A percentile compares a stretch with the other conserved stretches of the same genome.
phyloP scores from a whole-genome alignment of 2,329 filamentous ascomycete genomes.

The Sporothrix pseudoabietina region DNA sequence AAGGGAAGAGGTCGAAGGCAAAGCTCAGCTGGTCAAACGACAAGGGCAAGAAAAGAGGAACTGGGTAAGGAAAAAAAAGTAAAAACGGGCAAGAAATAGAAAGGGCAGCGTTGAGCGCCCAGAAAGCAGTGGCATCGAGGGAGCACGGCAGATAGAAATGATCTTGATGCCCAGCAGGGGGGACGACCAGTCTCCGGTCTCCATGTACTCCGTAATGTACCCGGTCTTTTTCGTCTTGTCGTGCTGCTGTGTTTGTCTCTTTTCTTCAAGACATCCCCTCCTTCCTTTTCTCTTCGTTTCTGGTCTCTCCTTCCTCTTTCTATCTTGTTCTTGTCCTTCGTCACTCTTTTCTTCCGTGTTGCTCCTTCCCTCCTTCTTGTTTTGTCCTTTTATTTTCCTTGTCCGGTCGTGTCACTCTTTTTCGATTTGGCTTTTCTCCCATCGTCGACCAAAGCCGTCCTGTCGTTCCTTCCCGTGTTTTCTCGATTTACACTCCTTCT shows the following conservation, averaged over 20 bases:
- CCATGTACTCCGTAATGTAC: slow-evolving; percentile 13
- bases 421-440: not conserved
- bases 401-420: slow-evolving; percentile 7
- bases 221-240: not conserved
- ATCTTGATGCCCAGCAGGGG: slow-evolving; percentile 16
- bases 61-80: not conserved
- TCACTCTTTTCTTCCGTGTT: slow-evolving; percentile 5
- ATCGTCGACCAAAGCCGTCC: slow-evolving; percentile 5
- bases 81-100: not conserved
- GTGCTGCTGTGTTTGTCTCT: not conserved
- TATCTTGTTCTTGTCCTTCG: not conserved
- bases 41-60: slow-evolving; percentile 2
- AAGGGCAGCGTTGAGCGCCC: not conserved
- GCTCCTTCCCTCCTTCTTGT: slow-evolving; percentile 18
- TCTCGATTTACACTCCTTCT: not conserved
- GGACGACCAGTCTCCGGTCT: not conserved
- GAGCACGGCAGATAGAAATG: slow-evolving; percentile 21
- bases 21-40: not conserved
- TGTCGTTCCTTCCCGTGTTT: slow-evolving; percentile 9
- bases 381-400: not conserved
- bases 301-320: not conserved
- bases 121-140: slow-evolving; percentile 16
- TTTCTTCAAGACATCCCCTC: slow-evolving; percentile 7
- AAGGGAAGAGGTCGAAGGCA: not conserved
- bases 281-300: slow-evolving; percentile 10